Conservation (phyloP, 2,329 filamentous ascomycete species). For the Sporothrix pseudoabietina region DNA sequence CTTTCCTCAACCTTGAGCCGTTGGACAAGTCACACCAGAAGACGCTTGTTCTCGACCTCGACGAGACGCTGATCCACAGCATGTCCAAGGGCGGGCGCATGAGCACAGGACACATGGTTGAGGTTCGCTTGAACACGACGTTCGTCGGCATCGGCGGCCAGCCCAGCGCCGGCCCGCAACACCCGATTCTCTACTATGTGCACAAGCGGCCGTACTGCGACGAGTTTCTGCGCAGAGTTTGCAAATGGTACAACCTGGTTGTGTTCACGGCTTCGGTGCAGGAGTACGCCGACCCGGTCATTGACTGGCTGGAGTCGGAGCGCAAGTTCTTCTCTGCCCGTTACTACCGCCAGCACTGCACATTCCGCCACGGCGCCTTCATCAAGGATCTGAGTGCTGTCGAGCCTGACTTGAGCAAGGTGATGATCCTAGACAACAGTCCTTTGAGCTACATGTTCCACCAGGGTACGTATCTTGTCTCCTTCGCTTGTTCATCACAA, state of each 20-base stretch:
- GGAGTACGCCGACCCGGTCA: conserved; percentile 97
- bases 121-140: conserved; percentile 82
- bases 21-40: conserved; percentile 68
- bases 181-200: conserved; percentile 97
- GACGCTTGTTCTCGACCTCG: conserved; percentile 91
- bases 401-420: conserved; percentile 94
- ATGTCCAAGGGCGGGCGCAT: conserved; percentile 95
- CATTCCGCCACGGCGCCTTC: conserved; percentile 90
- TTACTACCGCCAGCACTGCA: conserved; percentile 97
- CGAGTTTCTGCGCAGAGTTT: conserved; percentile 87
- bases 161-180: conserved; percentile 74
- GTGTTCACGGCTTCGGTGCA: conserved; percentile 97
- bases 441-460: conserved; percentile 98
- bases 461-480: conserved; percentile 68
- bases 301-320: conserved; percentile 97
- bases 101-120: conserved; percentile 97
- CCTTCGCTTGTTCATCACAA: not conserved
- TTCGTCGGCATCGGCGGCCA: conserved; percentile 68
- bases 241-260: conserved; percentile 97
- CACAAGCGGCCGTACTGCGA: conserved; percentile 97
- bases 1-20: conserved; percentile 69
- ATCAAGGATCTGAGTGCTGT: conserved; percentile 97
- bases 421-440: conserved; percentile 99
- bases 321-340: conserved; percentile 92
- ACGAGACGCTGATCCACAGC: conserved; percentile 97